These are phyloP conservation scores for Phenoliferia sp. DNA, from an alignment of 1,284 basidiomycete genomes.

Conservation along the genomic window DNA sequence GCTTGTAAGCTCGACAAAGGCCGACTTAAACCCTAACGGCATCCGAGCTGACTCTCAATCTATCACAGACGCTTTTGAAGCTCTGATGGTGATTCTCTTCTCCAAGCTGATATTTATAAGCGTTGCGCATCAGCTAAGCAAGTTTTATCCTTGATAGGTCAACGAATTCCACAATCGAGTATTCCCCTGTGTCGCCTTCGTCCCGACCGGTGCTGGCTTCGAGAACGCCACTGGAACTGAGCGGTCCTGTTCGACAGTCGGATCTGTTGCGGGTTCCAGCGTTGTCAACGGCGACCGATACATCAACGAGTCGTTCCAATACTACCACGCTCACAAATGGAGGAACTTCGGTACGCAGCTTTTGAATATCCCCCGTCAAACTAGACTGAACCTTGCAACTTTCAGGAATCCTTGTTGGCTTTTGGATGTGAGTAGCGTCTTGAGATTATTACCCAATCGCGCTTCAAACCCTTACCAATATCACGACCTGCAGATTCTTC, in stretches of 20 bases:
- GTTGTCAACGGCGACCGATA: constrained; percentile 47
- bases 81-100: constrained; percentile 41
- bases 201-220: constrained; percentile 43
- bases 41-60: not conserved
- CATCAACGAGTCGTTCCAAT: constrained; percentile 57
- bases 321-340: constrained; percentile 61
- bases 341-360: constrained; percentile 58
- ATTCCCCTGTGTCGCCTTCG: constrained; percentile 40
- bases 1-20: not conserved
- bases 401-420: constrained; percentile 54
- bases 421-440: constrained; percentile 45
- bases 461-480: too few relatives aligned
- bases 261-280: constrained; percentile 35
- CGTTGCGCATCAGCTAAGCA: too few relatives aligned
- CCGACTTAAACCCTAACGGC: too few relatives aligned
- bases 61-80: constrained; percentile 40
- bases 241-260: constrained; percentile 46
- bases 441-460: too few relatives aligned
- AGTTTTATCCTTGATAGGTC: too few relatives aligned
- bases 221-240: constrained; percentile 35
- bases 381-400: too few relatives aligned
- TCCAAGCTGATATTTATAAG: too few relatives aligned
- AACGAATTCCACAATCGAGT: constrained; percentile 42
- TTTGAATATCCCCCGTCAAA: too few relatives aligned
- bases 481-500: constrained; percentile 45